Evolutionary conservation across 2,329 filamentous ascomycete species (phyloP), one percentile per base, ranked within the genome.

Genomic region (Diaporthe destruens): DNA sequence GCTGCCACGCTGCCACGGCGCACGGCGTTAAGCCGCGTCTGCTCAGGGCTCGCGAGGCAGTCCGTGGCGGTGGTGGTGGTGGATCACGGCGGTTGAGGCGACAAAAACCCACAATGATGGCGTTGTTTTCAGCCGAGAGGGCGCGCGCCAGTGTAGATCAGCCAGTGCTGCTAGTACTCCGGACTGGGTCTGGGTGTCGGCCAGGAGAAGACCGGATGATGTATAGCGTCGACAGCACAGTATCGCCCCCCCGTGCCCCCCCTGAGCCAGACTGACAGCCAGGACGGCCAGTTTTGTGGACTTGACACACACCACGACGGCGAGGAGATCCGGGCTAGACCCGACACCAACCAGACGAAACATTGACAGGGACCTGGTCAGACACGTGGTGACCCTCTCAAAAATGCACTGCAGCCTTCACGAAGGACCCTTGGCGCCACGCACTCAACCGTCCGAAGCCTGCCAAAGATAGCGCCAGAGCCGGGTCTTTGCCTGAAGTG

Each of bases 111-210:
- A 39, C 49, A 51, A 61, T n/a, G 25, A 70, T n/a, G 55, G 68
- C 68, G 68, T 25, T 70, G 68, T 44, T 61, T 61, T 70, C 68
- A 70, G 68, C 68, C 68, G 61, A 66, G 32, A 66, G 18, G 61
- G 61, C 61, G 68, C 56, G 49, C 49, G 55, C 34, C 20, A 18
- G n/a, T 61, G 55, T 47, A 53, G 68, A 70, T 61, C 61, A 25
- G 12, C 34, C 29, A n/a, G n/a, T n/a, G n/a, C 32, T 53, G 23
- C 67, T 44, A 51, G n/a, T 42, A 42, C 44, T n/a, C n/a, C n/a
- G n/a, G n/a, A n/a, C n/a, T n/a, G 8, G 44, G 18, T 18, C 44
- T 47, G 44, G 44, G 18, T 20, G 32, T 51, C 61, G n/a, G 61
- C 61, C 12, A 51, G 44, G 23, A 53, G 47, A 66, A 29, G 47